Conservation (phyloP, 495 filamentous ascomycete genomes). For the Penicillium coffeae region DNA sequence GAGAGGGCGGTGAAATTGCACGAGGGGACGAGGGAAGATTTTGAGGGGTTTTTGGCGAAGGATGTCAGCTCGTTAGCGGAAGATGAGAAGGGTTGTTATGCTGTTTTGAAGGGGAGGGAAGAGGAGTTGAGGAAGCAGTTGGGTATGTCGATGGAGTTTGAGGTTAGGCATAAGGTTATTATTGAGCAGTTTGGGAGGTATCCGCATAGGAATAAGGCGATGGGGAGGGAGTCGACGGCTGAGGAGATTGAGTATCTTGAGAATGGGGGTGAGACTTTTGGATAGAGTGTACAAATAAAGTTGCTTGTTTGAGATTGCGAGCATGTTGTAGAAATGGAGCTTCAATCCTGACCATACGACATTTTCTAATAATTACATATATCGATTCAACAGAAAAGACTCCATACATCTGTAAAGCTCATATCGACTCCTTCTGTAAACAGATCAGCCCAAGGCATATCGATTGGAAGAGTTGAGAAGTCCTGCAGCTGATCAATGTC, state of each 20-base stretch:
- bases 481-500: neutral
- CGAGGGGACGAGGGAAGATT: slow-evolving; percentile 16
- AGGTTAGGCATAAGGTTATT: slow-evolving; percentile 25
- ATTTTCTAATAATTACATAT: no score
- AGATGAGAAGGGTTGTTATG: slow-evolving; percentile 16
- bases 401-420: neutral
- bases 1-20: slow-evolving; percentile 19
- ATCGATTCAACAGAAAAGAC: no score
- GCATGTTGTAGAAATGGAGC: neutral
- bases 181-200: slow-evolving; percentile 28
- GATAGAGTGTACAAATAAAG: neutral
- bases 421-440: neutral
- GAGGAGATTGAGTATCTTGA: slow-evolving; percentile 23
- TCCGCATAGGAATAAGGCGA: slow-evolving; percentile 21
- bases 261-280: slow-evolving; percentile 26
- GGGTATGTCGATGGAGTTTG: slow-evolving; percentile 14
- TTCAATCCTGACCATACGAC: no score
- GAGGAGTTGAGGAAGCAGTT: slow-evolving; percentile 13
- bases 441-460: neutral
- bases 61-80: slow-evolving; percentile 10
- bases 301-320: neutral
- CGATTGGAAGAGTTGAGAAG: neutral
- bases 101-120: slow-evolving; percentile 7
- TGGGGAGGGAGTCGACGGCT: slow-evolving; percentile 17
- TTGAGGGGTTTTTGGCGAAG: slow-evolving; percentile 12